Percentiles rank a stretch among this genome's conserved stretches.
phyloP scores from a whole-genome alignment of 768 basidiomycete species.

The Macrolepiota albuminosa region DNA sequence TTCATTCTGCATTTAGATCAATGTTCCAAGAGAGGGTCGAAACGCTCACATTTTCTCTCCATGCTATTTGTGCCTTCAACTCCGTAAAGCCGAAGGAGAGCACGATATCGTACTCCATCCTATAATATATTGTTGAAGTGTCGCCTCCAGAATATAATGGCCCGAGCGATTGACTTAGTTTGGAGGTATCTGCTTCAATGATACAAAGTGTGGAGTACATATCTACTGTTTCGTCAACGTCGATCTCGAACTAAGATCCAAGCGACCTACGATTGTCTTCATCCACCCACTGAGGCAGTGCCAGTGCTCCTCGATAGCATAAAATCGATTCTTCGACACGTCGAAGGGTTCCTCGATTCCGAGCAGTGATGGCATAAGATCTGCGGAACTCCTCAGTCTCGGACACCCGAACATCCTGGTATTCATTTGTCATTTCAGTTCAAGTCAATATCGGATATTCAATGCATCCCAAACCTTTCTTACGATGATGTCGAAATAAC shows the following conservation, averaged over 20 bases:
- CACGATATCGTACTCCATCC: constrained; percentile 37
- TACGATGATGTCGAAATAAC: constrained; percentile 21
- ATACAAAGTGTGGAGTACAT: constrained; percentile 21
- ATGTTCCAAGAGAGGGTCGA: neutral
- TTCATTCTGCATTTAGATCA: neutral
- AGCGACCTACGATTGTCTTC: constrained; percentile 16
- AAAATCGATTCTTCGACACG: constrained; percentile 12
- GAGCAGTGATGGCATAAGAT: constrained; percentile 9
- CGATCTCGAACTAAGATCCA: neutral
- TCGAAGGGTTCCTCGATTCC: constrained; percentile 5
- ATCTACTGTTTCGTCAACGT: constrained; percentile 5
- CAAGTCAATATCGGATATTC: neutral
- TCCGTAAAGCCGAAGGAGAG: constrained; percentile 51
- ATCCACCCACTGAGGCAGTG: constrained; percentile 22
- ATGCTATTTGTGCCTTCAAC: constrained; percentile 45
- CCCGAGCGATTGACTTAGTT: neutral
- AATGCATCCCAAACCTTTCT: constrained; percentile 15
- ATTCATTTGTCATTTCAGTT: neutral
- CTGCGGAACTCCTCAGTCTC: constrained; percentile 21
- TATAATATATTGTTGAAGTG: constrained; percentile 20
- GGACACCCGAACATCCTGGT: constrained; percentile 32
- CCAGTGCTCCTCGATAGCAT: constrained; percentile 19
- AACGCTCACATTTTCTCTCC: constrained; percentile 20
- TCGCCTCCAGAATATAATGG: constrained; percentile 3
- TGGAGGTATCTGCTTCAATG: constrained; percentile 17